Conservation (phyloP, 2,329 filamentous ascomycete genomes). For the Ophiosphaerella korrae region DNA sequence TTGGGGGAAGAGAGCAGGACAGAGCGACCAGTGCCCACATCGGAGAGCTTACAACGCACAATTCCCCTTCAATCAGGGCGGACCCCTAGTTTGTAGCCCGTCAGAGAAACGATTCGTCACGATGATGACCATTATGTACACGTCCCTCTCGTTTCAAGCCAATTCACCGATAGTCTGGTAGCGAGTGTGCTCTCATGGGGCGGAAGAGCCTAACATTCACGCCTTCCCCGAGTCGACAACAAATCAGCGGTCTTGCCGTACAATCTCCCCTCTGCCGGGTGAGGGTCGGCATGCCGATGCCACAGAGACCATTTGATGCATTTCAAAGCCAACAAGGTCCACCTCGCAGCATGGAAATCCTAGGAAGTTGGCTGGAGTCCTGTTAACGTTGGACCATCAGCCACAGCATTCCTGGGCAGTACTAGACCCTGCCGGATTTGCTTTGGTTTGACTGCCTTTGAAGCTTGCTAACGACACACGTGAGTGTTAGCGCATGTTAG, state of each 20-base stretch:
- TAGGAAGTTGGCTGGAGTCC: no score
- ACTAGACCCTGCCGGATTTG: slow-evolving; percentile 8
- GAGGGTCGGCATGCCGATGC: slow-evolving; percentile 7
- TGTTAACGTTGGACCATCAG: slow-evolving; percentile 19
- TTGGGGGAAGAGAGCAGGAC: not conserved
- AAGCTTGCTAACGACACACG: not conserved
- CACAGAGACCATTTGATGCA: not conserved
- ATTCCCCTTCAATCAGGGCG: slow-evolving; percentile 2
- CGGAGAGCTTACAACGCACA: slow-evolving; percentile 9
- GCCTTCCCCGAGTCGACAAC: slow-evolving; percentile 10
- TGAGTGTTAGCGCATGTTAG: slow-evolving; percentile 4
- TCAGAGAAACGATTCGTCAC: not conserved
- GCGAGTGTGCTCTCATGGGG: slow-evolving; percentile 38
- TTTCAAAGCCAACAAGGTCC: not conserved
- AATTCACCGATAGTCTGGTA: slow-evolving; percentile 40
- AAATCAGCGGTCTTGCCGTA: slow-evolving; percentile 6
- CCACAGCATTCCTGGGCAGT: slow-evolving; percentile 20
- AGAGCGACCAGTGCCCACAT: not conserved
- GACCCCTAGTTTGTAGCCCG: not conserved
- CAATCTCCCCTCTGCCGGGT: not conserved
- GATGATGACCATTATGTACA: not conserved
- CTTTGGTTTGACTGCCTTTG: not conserved
- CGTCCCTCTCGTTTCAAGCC: slow-evolving; percentile 17
- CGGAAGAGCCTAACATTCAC: slow-evolving; percentile 21
- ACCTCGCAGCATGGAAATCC: no score